phyloP scores from a whole-genome alignment of 768 basidiomycete genomes.

The Cubamyces lactineus region DNA sequence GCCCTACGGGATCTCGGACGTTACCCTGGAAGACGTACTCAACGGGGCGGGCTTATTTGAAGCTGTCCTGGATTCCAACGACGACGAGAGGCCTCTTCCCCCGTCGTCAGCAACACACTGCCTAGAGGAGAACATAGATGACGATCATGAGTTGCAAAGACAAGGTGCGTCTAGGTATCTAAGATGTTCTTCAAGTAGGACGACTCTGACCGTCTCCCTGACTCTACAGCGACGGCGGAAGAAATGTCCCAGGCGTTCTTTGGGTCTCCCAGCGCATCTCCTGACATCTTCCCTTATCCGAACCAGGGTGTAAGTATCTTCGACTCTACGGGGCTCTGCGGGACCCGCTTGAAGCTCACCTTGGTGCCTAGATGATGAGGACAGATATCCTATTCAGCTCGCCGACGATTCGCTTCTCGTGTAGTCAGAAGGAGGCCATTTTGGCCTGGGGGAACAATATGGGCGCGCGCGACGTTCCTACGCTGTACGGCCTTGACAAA shows the following conservation, averaged over 20 bases:
- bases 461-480: constrained; percentile 35
- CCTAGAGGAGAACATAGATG: neutral
- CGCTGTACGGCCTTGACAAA: constrained; percentile 30
- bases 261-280: neutral
- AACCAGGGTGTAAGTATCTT: constrained; percentile 10
- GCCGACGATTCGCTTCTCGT: constrained; percentile 35
- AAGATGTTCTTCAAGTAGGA: too few relatives aligned
- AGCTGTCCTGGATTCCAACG: neutral
- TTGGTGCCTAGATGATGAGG: constrained; percentile 36
- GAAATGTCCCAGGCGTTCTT: neutral
- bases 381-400: constrained; percentile 40
- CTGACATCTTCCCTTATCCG: constrained; percentile 15
- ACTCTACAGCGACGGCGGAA: neutral
- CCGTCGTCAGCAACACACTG: too few relatives aligned
- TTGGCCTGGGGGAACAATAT: constrained; percentile 35
- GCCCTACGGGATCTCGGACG: neutral
- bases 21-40: neutral
- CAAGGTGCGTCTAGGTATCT: neutral
- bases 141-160: neutral
- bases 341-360: too few relatives aligned
- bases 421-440: constrained; percentile 34
- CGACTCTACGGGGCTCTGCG: too few relatives aligned
- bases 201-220: too few relatives aligned
- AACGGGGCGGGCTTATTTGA: neutral
- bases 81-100: neutral